phyloP scores from a whole-genome alignment of 2,329 filamentous ascomycete genomes.

The Polychaeton citri region DNA sequence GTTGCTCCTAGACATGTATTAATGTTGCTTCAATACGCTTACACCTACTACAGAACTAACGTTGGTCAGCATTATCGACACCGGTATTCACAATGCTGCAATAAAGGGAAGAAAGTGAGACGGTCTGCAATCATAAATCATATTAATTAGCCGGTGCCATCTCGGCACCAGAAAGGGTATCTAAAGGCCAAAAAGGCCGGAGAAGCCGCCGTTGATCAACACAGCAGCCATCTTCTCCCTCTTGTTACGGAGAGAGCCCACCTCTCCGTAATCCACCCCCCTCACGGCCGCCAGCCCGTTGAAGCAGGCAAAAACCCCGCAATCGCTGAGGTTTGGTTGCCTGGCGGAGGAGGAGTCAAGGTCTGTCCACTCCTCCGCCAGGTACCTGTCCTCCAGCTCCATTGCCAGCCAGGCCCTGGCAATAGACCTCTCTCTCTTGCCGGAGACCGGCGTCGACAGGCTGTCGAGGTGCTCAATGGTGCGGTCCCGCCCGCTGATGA shows the following conservation, averaged over 20 bases:
- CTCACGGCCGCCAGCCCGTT: conserved; percentile 51
- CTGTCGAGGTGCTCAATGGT: conserved; percentile 60
- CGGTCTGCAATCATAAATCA: too few species aligned
- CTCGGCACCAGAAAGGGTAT: too few species aligned
- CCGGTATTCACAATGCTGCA: too few species aligned
- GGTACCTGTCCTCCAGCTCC: conserved; percentile 44
- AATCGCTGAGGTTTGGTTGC: conserved; percentile 59
- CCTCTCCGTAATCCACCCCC: conserved; percentile 31
- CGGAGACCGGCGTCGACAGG: conserved; percentile 33
- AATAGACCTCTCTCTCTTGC: conserved; percentile 9
- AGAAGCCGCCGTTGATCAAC: conserved; percentile 54
- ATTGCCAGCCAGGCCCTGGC: conserved; percentile 42
- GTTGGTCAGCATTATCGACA: too few species aligned
- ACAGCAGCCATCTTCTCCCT: conserved; percentile 47
- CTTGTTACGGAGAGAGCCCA: conserved; percentile 2
- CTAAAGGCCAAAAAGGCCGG: conserved; percentile 36
- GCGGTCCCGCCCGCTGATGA: conserved; percentile 47
- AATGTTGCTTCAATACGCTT: too few species aligned
- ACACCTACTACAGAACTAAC: too few species aligned
- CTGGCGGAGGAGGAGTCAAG: conserved; percentile 36
- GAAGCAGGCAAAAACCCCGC: conserved; percentile 63
- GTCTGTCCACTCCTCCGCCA: conserved; percentile 45
- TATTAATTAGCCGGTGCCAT: too few species aligned
- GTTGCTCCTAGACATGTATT: too few species aligned
- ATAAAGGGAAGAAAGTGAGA: too few species aligned